These are phyloP conservation scores for Neopestalotiopsis clavispora DNA, from an alignment of 2,329 filamentous ascomycete genomes.

Conservation along the genomic window DNA sequence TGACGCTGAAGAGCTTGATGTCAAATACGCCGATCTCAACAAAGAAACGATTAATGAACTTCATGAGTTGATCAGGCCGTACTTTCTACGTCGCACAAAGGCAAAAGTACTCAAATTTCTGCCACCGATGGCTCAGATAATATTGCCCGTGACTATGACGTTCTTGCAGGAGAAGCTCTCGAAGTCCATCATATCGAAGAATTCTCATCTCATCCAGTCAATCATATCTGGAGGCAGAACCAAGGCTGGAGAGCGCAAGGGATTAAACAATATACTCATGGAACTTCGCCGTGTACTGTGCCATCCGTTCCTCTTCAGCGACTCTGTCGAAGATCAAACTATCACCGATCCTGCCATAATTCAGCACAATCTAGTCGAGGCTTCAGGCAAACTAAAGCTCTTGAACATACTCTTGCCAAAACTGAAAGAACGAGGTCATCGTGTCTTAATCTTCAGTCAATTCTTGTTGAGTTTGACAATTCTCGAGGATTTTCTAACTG, in stretches of 20 bases:
- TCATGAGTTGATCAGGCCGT: conserved; percentile 80
- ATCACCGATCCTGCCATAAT: conserved; percentile 61
- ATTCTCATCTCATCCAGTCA: conserved; percentile 83
- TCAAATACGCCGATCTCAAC: conserved; percentile 77
- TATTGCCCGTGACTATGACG: conserved; percentile 94
- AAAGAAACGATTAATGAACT: conserved; percentile 81
- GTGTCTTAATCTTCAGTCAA: conserved; percentile 94
- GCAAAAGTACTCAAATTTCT: conserved; percentile 88
- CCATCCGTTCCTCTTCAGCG: conserved; percentile 94
- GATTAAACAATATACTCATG: conserved; percentile 92
- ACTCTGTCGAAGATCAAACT: conserved; percentile 83
- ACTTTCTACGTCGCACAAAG: conserved; percentile 80
- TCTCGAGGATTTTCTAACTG: conserved; percentile 86
- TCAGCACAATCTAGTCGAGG: conserved; percentile 85
- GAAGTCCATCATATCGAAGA: conserved; percentile 90
- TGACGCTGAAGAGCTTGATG: conserved; percentile 76
- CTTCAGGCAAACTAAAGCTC: conserved; percentile 86
- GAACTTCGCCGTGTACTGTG: conserved; percentile 94
- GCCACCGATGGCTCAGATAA: conserved; percentile 92
- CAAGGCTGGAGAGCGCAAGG: conserved; percentile 75
- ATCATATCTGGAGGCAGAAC: conserved; percentile 76
- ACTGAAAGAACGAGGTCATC: conserved; percentile 81
- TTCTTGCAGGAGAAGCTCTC: conserved; percentile 92
- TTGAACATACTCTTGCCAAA: conserved; percentile 87
- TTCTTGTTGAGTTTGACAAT: conserved; percentile 89